Evolutionary conservation across 805 yeast genomes (phyloP), one percentile per base, ranked within the genome.

Genomic region (Wickerhamiella allomyrinae): DNA sequence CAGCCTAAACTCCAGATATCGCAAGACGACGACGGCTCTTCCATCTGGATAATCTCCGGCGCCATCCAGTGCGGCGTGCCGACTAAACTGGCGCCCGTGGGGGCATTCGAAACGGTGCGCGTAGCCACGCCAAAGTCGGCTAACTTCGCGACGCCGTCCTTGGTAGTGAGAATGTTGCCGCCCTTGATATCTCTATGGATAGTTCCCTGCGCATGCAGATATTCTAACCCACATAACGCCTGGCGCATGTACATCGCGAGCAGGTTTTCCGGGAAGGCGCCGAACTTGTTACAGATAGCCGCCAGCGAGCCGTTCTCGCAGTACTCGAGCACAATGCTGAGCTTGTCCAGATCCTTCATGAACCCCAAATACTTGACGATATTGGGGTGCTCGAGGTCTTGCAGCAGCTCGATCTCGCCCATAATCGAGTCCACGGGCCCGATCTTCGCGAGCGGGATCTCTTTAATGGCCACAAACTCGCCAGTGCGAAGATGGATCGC

Each of bases 1-100:
- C 96, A 93, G 2, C 97, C 98, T 21, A 91, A 60, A 7, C 94
- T 82, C 97, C 70, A 66, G 6, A 66, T 57, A 62, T 91, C 98
- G 2, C 94, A 83, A 2, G 93, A 80, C 0, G 89, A 75, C 8
- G 93, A 78, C 1, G 89, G 80, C 19, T 48, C 53, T 53, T 79
- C 82, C 51, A 85, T 77, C 34, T 78, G 67, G 3, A 91, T 81
- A 2, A 93, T 77, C 56, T 91, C 98, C 0, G 98, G 98, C 0
- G 98, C 96, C 95, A 91, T 87, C 97, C 97, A 91, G 57, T 89
- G 82, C 0, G 96, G 94, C 0, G 97, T 85, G 1, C 98, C 98
- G 13, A 74, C 76, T 8, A 37, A 38, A 7, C 20, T 20, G n/a
- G 41, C 42, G 7, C 55, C 42, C 24, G 52, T 46, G 24, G 46